A percentile compares a stretch with the other conserved stretches of the same genome.
Conservation (phyloP, 305 asterid species). For the Fraxinus paxiana region DNA sequence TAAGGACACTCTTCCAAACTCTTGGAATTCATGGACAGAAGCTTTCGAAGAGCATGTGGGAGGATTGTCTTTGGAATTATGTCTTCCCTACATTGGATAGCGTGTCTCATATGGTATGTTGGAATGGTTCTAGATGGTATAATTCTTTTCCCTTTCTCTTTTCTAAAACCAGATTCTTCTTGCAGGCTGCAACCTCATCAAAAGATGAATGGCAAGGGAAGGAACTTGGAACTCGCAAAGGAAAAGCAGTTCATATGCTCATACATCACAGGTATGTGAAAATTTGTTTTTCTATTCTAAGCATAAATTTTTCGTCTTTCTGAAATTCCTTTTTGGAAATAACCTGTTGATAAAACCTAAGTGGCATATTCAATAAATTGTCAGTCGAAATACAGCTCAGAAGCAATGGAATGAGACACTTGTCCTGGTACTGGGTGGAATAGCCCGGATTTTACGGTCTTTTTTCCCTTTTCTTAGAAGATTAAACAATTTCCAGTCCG, state of each 20-base stretch:
- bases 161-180: constrained; percentile 29
- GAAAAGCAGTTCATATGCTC: constrained; percentile 98
- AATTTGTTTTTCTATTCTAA: constrained; percentile 20
- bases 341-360: constrained; percentile 8
- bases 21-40: constrained; percentile 98
- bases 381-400: constrained; percentile 98
- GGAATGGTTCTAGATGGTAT: constrained; percentile 17
- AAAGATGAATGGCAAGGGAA: constrained; percentile 98
- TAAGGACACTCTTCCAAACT: constrained; percentile 93
- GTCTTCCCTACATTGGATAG: constrained; percentile 82
- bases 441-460: constrained; percentile 82
- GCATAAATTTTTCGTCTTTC: neutral
- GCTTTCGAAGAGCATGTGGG: constrained; percentile 91
- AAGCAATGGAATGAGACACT: constrained; percentile 99
- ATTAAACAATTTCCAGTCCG: constrained; percentile 69
- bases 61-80: constrained; percentile 84
- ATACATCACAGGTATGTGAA: constrained; percentile 84
- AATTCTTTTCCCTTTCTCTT: constrained; percentile 23
- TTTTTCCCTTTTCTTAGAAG: constrained; percentile 75
- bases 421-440: constrained; percentile 90
- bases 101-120: constrained; percentile 85
- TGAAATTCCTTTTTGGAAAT: constrained; percentile 16
- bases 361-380: constrained; percentile 24
- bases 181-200: constrained; percentile 91
- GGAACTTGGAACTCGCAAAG: constrained; percentile 96